A percentile compares a stretch with the other conserved stretches of the same genome.
These are phyloP conservation scores for Paxillus rubicundulus DNA, from an alignment of 768 basidiomycete species.

Conservation along the genomic window DNA sequence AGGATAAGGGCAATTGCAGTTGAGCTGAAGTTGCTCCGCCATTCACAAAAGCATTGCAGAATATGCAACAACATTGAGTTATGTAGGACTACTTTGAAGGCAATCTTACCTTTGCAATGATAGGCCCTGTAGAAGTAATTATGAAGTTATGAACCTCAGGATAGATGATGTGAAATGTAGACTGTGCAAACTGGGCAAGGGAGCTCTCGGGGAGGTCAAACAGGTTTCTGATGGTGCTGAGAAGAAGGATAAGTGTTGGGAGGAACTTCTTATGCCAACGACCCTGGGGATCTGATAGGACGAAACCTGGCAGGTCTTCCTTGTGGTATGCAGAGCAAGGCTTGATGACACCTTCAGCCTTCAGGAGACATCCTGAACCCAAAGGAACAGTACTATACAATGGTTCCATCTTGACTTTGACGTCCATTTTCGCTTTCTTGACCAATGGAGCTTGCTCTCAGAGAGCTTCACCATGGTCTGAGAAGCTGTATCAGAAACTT, in stretches of 20 bases:
- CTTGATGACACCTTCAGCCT: neutral
- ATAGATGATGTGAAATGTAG: neutral
- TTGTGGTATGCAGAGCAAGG: neutral
- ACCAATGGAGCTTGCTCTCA: neutral
- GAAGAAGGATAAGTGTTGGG: too few species aligned
- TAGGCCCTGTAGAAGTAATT: neutral
- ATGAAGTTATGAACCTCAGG: neutral
- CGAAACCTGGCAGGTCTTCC: neutral
- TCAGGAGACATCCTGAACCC: neutral
- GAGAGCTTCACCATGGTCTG: neutral
- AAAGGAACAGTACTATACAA: neutral
- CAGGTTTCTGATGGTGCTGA: too few species aligned
- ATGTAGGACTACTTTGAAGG: neutral
- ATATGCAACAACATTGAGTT: neutral
- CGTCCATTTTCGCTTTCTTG: neutral
- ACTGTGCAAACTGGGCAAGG: neutral
- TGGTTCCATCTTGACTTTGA: neutral
- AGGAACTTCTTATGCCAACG: too few species aligned
- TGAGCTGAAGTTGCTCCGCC: slow-evolving; percentile 6
- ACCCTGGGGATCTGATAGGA: neutral
- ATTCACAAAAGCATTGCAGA: neutral
- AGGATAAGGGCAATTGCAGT: neutral
- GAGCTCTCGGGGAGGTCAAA: too few species aligned
- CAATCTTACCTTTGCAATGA: neutral
- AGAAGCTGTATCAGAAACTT: slow-evolving; percentile 16